Base-by-base conservation (phyloP, 1,284 basidiomycete genomes). In the Vanrija humicola region DNA sequence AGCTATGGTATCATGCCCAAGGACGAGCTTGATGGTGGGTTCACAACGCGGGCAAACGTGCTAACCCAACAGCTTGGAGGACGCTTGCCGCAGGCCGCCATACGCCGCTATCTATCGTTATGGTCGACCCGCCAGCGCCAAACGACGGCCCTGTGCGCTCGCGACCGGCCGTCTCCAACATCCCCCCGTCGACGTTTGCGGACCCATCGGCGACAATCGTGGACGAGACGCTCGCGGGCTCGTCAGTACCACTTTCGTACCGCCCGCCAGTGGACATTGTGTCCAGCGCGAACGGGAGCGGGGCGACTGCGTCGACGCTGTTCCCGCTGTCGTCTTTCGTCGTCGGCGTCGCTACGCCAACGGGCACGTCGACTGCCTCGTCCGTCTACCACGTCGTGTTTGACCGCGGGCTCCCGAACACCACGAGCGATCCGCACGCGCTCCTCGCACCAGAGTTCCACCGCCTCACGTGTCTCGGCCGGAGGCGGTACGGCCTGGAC, bases 191-290 rank as follows among this genome's bases (percentile, higher is more conserved):
- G 16, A 61, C 63, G 0, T 56, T 62, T 15, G 55, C 50, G 21
- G 70, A 74, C 55, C 62, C 67, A 1, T 42, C 52, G 1, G 63
- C 71, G 3, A 44, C 54, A 5, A 61, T 74, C 18, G 57, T 70
- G 18, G 69, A 73, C 62, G 62, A 70, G 38, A 63, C 66, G 3
- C 59, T 72, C 12, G 39, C 56, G 0, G 65, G 44, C 10, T 47
- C 50, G 1, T 28, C 50, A 5, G 46, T 58, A 21, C 34, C 54
- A 4, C 55, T 67, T 2, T 18, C 56, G 4, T 51, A 60, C 15
- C 65, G 65, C 15, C 14, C 63, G 6, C 55, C 64, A 0, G 50
- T 66, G 7, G 44, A 44, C 21, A 52, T 38, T 14, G 43, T 43
- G 29, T 19, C 34, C 44, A 42, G 25, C 25, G 47, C 39, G 50